Evolutionary conservation across 176 grass and related monocot genomes (phyloP), one percentile per base, ranked within the genome.

Genomic region (Oropetium thomaeum): DNA sequence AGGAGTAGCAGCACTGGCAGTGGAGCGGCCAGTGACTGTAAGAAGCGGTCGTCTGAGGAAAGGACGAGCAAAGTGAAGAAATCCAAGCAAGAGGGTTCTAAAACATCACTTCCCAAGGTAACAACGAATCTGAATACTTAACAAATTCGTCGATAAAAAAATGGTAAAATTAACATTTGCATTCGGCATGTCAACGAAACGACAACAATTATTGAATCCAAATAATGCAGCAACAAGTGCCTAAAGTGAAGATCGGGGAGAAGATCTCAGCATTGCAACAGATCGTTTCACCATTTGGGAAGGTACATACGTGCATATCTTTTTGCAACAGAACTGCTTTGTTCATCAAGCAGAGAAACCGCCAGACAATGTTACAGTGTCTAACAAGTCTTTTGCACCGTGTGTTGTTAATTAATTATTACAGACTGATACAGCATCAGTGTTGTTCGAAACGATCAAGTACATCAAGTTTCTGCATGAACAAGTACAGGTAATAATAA

Each of bases 341-440:
- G n/a, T 49, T 49, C 20, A 17, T 8, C 34, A 40, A 41, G 17
- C 74, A 52, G 39, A 45, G 1, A 68, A 59, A 43, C 51, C 54
- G 58, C 61, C 25, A 51, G 17, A 29, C 16, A 42, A 13, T 28
- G 63, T 70, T 35, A 34, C 32, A 41, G 29, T 37, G 29, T 37
- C 33, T 48, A 65, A 64, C 23, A 10, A 25, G 15, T 13, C 22
- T 11, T 28, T 17, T 66, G 14, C 39, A 75, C 20, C 55, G 8
- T 4, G 27, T n/a, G 49, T 22, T 62, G 30, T 34, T 89, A n/a
- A n/a, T n/a, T n/a, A n/a, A n/a, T n/a, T n/a, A n/a, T n/a, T 55
- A 40, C 84, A 98, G 95, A 98, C 95, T 38, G 95, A 98, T 63
- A 98, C 91, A 37, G 89, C 95, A 44, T 98, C 95, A 15, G 95